These are phyloP conservation scores for Gossypium davidsonii DNA, from an alignment of 441 rosid species.

Conservation along the genomic window DNA sequence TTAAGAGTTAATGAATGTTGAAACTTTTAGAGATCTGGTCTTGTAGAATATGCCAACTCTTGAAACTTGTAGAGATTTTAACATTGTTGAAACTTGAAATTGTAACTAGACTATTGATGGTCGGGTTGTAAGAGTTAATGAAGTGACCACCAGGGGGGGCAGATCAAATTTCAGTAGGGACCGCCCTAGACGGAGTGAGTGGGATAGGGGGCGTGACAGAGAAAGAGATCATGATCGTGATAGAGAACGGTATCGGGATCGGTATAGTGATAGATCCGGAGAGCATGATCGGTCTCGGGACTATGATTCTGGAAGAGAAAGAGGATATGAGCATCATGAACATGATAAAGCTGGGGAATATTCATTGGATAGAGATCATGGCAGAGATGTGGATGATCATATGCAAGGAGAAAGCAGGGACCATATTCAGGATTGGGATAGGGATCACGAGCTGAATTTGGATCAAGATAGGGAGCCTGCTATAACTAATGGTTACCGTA, in stretches of 20 bases:
- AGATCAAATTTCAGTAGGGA: slow-evolving; percentile 39
- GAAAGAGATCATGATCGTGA: slow-evolving; percentile 49
- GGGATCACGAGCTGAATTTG: slow-evolving; percentile 24
- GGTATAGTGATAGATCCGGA: slow-evolving; percentile 43
- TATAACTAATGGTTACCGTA: slow-evolving; percentile 22
- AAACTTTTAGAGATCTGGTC: too few species aligned
- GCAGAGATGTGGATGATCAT: slow-evolving; percentile 31
- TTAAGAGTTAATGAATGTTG: background rate
- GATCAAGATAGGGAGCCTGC: slow-evolving; percentile 37
- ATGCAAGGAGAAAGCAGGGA: slow-evolving; percentile 33
- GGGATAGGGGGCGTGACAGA: slow-evolving; percentile 40
- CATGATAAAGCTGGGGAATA: slow-evolving; percentile 39
- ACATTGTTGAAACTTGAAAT: slow-evolving; percentile 22
- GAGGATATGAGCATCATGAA: slow-evolving; percentile 36
- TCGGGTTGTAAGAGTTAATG: slow-evolving; percentile 69
- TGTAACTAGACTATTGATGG: slow-evolving; percentile 57
- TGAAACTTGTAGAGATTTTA: slow-evolving; percentile 10
- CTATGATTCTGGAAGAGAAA: slow-evolving; percentile 33
- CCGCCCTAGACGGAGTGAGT: slow-evolving; percentile 32
- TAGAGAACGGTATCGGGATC: slow-evolving; percentile 34
- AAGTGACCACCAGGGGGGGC: slow-evolving; percentile 61
- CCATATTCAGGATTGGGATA: slow-evolving; percentile 25
- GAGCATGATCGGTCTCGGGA: slow-evolving; percentile 53
- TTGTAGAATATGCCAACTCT: too few species aligned
- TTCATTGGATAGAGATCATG: slow-evolving; percentile 38